These are phyloP conservation scores for Thielaviopsis musarum DNA, from an alignment of 2,329 filamentous ascomycete genomes.

Conservation along the genomic window DNA sequence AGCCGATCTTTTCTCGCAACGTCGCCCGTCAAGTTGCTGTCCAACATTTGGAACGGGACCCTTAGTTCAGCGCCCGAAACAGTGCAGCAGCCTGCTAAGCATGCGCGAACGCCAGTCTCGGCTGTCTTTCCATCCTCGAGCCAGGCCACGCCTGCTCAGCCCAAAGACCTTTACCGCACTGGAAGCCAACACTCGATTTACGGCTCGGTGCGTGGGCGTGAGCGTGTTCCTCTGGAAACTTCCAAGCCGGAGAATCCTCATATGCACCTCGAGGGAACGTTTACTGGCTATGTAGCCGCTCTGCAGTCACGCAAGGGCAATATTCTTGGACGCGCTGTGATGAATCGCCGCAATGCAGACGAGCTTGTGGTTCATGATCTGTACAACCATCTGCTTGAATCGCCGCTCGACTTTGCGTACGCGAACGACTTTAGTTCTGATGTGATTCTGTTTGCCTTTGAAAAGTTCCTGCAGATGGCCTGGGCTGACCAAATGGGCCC, in stretches of 20 bases:
- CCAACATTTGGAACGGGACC: slow-evolving; percentile 53
- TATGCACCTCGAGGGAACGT: slow-evolving; percentile 64
- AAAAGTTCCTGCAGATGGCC: slow-evolving; percentile 76
- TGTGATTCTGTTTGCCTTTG: slow-evolving; percentile 78
- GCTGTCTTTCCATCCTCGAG: slow-evolving; percentile 19
- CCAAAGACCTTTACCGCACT: slow-evolving; percentile 22
- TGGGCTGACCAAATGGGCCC: slow-evolving; percentile 83
- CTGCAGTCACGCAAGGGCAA: slow-evolving; percentile 75
- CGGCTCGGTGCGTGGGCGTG: slow-evolving; percentile 35
- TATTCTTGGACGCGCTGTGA: slow-evolving; percentile 60
- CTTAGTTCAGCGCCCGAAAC: slow-evolving; percentile 20
- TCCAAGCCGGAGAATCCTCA: slow-evolving; percentile 45
- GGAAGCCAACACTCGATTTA: slow-evolving; percentile 37
- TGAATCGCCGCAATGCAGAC: slow-evolving; percentile 47
- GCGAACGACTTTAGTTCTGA: slow-evolving; percentile 64
- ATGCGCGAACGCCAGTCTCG: slow-evolving; percentile 23
- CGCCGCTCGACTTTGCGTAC: slow-evolving; percentile 59
- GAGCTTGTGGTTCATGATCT: slow-evolving; percentile 73
- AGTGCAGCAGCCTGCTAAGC: slow-evolving; percentile 21
- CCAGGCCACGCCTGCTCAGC: slow-evolving; percentile 20
- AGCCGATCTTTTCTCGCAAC: slow-evolving; percentile 53
- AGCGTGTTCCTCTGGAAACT: slow-evolving; percentile 28
- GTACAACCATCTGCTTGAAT: slow-evolving; percentile 76
- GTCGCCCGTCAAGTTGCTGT: slow-evolving; percentile 84
- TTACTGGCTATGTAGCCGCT: slow-evolving; percentile 67